phyloP scores from a whole-genome alignment of 75 land plant genomes.

The Larix kaempferi region DNA sequence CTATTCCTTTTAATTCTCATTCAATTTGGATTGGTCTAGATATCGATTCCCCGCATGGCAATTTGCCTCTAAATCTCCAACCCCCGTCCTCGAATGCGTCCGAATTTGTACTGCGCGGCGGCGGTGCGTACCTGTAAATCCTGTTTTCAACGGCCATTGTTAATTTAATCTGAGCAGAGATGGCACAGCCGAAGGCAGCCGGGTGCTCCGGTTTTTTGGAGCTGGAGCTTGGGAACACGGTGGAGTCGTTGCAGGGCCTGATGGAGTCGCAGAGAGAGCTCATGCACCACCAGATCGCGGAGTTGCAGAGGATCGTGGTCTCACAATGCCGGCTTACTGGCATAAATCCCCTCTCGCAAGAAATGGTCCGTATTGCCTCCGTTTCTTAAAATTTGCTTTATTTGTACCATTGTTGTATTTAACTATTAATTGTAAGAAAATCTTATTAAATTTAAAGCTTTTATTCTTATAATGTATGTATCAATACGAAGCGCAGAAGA shows the following conservation, averaged over 20 bases:
- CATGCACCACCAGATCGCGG: conserved; percentile 64
- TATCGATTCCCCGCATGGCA: too few relatives aligned
- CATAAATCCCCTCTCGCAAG: conserved; percentile 87
- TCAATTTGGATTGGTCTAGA: not conserved
- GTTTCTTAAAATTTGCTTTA: too few relatives aligned
- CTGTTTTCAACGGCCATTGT: too few relatives aligned
- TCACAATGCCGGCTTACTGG: conserved; percentile 87
- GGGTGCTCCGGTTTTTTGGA: conserved; percentile 11
- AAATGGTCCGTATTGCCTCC: conserved; percentile 51
- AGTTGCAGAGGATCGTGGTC: conserved; percentile 62
- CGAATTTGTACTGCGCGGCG: too few relatives aligned
- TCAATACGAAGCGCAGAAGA: too few relatives aligned
- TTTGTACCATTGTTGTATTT: too few relatives aligned
- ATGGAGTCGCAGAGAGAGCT: conserved; percentile 68
- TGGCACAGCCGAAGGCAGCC: not conserved
- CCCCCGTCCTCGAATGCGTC: too few relatives aligned
- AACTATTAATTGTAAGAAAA: too few relatives aligned
- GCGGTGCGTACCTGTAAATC: too few relatives aligned
- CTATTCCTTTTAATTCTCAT: not conserved
- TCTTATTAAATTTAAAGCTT: too few relatives aligned
- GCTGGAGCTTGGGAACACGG: conserved; percentile 15
- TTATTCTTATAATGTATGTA: too few relatives aligned
- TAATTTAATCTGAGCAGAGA: not conserved
- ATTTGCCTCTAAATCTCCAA: too few relatives aligned
- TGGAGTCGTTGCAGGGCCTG: conserved; percentile 39